Evolutionary conservation across 352 stramenopile genomes (phyloP), one percentile per base, ranked within the genome.

Genomic region (Phytopythium mirpurense): DNA sequence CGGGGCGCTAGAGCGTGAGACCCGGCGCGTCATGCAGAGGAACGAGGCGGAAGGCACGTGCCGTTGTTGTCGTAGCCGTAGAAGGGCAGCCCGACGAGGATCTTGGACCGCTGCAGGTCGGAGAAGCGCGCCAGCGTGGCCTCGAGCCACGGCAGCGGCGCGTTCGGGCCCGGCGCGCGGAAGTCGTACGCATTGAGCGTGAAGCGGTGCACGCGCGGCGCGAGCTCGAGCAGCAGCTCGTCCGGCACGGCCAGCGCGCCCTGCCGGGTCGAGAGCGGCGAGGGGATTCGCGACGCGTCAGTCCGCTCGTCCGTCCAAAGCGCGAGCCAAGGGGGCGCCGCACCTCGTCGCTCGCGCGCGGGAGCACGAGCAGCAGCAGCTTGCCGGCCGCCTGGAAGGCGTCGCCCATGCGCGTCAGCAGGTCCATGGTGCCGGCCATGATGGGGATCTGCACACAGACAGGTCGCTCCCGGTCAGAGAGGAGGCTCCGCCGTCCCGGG

Each of bases 131-230:
- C 35, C 16, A 93, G 48, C 16, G 80, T 90, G 41, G 56, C 60
- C 32, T 81, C 56, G n/a, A 93, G 59, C 82, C 82, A 93, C 18
- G 62, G 59, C 32, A 83, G 67, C 34, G 82, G 82, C 2, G 82
- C 78, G 51, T 88, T 93, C 7, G 82, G 82, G 0, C 82, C 82
- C 14, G 74, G 79, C 1, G 49, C 47, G 41, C 69, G 68, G 58
- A 75, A 86, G 51, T 93, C 82, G 59, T 93, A 93, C 34, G 82
- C 82, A 57, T 93, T 93, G 68, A 93, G 78, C 21, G 79, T 86
- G 52, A 90, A 90, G 10, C 82, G 79, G 44, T 93, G 78, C 23
- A 93, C 82, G 34, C 81, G 11, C 16, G 78, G 74, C 23, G 78
- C 62, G 27, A 93, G 50, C 26, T 83, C 55, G 11, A 63, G 43